phyloP scores from a whole-genome alignment of 352 stramenopile genomes.

The Globisporangium echinulatum region DNA sequence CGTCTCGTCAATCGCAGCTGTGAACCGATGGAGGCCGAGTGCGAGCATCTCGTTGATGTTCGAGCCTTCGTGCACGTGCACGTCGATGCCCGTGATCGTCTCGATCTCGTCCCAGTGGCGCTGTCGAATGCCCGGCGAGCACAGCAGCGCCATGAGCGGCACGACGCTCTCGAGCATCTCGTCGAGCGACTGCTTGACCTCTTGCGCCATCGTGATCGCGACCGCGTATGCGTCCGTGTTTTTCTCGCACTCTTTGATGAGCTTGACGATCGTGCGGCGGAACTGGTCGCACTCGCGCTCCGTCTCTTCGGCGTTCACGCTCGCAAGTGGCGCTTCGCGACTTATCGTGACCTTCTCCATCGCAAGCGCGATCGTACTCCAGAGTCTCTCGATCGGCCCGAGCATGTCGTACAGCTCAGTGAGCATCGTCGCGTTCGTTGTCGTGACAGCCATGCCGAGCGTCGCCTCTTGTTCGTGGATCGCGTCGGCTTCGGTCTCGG shows the following conservation, averaged over 20 bases:
- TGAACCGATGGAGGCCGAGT: conserved; percentile 82
- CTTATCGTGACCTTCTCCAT: conserved; percentile 76
- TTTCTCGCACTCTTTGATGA: conserved; percentile 90
- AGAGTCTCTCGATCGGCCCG: conserved; percentile 83
- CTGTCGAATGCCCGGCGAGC: conserved; percentile 87
- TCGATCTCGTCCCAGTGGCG: conserved; percentile 93
- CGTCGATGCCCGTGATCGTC: conserved; percentile 76
- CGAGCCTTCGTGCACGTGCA: conserved; percentile 86
- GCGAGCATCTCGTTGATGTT: conserved; percentile 91
- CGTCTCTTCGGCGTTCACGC: conserved; percentile 81
- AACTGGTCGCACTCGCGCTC: conserved; percentile 86
- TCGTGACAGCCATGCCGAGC: conserved; percentile 70
- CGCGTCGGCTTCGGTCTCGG: conserved; percentile 71
- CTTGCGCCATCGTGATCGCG: conserved; percentile 70
- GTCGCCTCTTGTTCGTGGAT: conserved; percentile 87
- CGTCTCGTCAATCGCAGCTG: conserved; percentile 87
- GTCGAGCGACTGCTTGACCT: conserved; percentile 77
- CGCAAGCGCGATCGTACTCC: conserved; percentile 73
- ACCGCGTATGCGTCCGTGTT: conserved; percentile 80
- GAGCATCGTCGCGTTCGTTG: conserved; percentile 72
- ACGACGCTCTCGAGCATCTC: conserved; percentile 87
- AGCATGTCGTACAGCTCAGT: conserved; percentile 75
- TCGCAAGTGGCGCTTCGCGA: conserved; percentile 49
- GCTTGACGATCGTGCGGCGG: conserved; percentile 80
- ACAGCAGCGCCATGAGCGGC: conserved; percentile 90